Evolutionary conservation across 164 flowering plant genomes (phyloP), one percentile per base, ranked within the genome.

Genomic region (Echeveria elegans): DNA sequence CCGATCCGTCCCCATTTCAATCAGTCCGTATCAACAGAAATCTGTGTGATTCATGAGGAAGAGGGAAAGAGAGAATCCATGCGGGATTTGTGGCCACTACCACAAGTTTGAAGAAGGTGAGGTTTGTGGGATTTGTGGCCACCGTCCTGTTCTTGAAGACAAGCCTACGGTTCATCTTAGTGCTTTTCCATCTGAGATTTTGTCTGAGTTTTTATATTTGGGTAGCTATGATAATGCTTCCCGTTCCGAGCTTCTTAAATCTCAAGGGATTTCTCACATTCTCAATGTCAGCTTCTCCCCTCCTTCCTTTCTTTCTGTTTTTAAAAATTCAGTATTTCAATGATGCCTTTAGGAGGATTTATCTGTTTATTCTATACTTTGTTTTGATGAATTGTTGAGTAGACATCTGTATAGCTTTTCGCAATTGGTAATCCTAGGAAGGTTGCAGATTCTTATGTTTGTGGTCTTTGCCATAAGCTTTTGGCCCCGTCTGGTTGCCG

Each of bases 171-270:
- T 75, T 31, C 86, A 80, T 23, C 69, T 78, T 60, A 88, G 96
- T 68, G 96, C 95, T 28, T 93, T 89, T 63, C 86, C 98, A 1
- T 85, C 96, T 0, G 92, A 85, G 85, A 88, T 94, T 75, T 65
- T 94, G 70, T 93, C 95, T 19, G 97, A 89, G 29, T 90, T 94
- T 70, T 88, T 94, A 2, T 94, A 82, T 76, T 64, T 94, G 76
- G 98, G 98, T 5, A 88, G 96, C 77, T 94, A 90, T 64, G 98
- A 94, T 66, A 90, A 94, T 79, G 98, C 98, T 4, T 88, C 98
- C 0, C 81, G 96, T 4, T 80, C 88, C 2, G 97, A 91, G 78
- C 91, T 94, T 66, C 88, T 90, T 65, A 90, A 89, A 80, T 73
- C 95, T 41, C 96, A 88, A 38, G 97, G 97, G 69, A 89, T 94